Evolutionary conservation across 2,329 filamentous ascomycete species (phyloP), one percentile per base, ranked within the genome.

Genomic region (Fusarium tricinctum): DNA sequence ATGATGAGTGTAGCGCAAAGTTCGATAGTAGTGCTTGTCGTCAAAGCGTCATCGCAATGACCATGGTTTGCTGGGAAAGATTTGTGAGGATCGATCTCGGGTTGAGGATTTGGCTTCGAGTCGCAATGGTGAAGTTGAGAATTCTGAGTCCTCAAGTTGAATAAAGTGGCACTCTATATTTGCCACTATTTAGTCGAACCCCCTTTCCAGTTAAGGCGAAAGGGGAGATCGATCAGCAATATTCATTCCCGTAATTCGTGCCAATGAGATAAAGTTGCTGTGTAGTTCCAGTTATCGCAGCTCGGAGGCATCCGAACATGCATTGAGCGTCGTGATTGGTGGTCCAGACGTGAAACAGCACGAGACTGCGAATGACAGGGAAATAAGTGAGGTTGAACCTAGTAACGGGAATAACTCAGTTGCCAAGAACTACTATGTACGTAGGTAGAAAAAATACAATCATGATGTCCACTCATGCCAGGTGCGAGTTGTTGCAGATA

Each of bases 131-230:
- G 33, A 35, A 44, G 14, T 14, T 28, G n/a, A 39, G 14, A 12
- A 9, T 17, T 23, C 19, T 12, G 40, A 8, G n/a, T 35, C 43
- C 19, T 19, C 46, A 40, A 45, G 33, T 12, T 17, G n/a, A 14
- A 13, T 22, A 5, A 2, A 39, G 61, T 65, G 61, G 61, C 61
- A 19, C 8, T 30, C 20, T n/a, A n/a, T 13, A 14, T 44, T 64
- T 14, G 60, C 61, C 60, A 65, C 52, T 12, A 17, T 20, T 22
- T 17, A 28, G 22, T 20, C 23, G 6, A 19, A 2, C 30, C 19
- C 19, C 46, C 5, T 28, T n/a, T 22, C 28, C 6, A 33, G 4
- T 14, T 5, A 19, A 23, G 1, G 13, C 45, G 13, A 15, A 32
- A 38, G 6, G 20, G 44, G 42, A 38, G 15, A 45, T 19, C 30